Percentiles rank a stretch among this genome's conserved stretches.
These are phyloP conservation scores for Exophiala xenobiotica DNA, from an alignment of 2,329 filamentous ascomycete genomes.

Conservation along the genomic window DNA sequence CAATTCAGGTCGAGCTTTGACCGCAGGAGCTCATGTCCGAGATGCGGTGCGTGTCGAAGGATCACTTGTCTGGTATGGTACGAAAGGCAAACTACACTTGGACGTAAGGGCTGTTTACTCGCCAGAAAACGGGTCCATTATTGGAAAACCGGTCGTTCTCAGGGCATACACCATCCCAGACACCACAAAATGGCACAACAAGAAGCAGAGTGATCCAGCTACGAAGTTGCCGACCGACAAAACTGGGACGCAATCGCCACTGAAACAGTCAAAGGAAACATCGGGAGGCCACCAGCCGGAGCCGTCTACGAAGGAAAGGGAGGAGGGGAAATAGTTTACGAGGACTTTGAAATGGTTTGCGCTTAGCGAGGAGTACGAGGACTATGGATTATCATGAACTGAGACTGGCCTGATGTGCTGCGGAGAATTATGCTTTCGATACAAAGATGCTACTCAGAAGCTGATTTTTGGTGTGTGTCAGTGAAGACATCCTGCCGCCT, in stretches of 20 bases:
- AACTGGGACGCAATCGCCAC: not conserved
- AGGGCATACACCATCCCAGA: conserved; percentile 18
- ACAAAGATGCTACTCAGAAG: too few species aligned
- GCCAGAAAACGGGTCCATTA: conserved; percentile 14
- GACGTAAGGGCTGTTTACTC: conserved; percentile 25
- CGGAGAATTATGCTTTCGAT: too few species aligned
- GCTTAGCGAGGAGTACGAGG: not conserved
- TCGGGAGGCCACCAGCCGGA: too few species aligned
- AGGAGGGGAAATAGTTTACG: conserved; percentile 5
- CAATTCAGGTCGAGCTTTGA: conserved; percentile 3
- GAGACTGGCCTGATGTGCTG: too few species aligned
- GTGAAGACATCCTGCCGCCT: too few species aligned
- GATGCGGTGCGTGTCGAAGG: conserved; percentile 19
- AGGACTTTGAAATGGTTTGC: not conserved
- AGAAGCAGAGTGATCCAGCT: not conserved
- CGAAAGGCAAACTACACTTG: conserved; percentile 19
- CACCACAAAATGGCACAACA: conserved; percentile 12
- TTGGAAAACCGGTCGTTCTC: conserved; percentile 18
- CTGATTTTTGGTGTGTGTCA: too few species aligned
- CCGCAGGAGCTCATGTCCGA: conserved; percentile 4
- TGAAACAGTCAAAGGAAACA: conserved; percentile 1
- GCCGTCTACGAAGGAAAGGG: not conserved
- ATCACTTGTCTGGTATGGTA: conserved; percentile 17
- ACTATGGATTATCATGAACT: too few species aligned
- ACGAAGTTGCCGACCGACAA: not conserved